phyloP scores from a whole-genome alignment of 139 green algal genomes.

The Pseudopediastrum boryanum region DNA sequence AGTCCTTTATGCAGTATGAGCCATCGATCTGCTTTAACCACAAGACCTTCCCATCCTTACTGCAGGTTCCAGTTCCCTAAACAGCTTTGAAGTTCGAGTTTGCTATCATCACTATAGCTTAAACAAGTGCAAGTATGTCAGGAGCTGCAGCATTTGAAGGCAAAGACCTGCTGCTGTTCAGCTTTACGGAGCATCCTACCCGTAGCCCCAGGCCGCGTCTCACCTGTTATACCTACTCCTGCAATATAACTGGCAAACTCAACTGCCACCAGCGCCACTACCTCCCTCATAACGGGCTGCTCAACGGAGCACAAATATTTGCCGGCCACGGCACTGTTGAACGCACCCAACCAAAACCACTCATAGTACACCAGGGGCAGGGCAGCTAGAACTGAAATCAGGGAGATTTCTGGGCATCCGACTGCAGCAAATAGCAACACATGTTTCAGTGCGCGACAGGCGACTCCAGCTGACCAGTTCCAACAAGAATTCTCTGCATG shows the following conservation, averaged over 20 bases:
- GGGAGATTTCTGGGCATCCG: background rate
- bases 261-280: background rate
- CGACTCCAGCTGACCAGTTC: background rate
- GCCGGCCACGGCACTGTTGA: constrained; percentile 12
- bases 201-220: background rate
- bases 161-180: background rate
- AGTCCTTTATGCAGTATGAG: too few relatives aligned
- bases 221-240: constrained; percentile 19
- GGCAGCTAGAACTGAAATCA: constrained; percentile 9
- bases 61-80: background rate
- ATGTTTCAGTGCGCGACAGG: background rate
- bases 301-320: constrained; percentile 4
- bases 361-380: constrained; percentile 1
- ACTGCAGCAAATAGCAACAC: background rate
- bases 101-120: too few relatives aligned
- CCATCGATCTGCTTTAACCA: background rate
- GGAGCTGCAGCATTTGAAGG: background rate
- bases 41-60: background rate
- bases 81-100: background rate
- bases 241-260: constrained; percentile 12
- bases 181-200: too few relatives aligned
- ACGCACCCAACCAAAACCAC: constrained; percentile 24
- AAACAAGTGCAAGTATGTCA: background rate
- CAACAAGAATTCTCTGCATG: background rate
- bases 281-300: background rate